A percentile compares a stretch with the other conserved stretches of the same genome.
phyloP scores from a whole-genome alignment of 345 rosid species.

The Geranium brycei region DNA sequence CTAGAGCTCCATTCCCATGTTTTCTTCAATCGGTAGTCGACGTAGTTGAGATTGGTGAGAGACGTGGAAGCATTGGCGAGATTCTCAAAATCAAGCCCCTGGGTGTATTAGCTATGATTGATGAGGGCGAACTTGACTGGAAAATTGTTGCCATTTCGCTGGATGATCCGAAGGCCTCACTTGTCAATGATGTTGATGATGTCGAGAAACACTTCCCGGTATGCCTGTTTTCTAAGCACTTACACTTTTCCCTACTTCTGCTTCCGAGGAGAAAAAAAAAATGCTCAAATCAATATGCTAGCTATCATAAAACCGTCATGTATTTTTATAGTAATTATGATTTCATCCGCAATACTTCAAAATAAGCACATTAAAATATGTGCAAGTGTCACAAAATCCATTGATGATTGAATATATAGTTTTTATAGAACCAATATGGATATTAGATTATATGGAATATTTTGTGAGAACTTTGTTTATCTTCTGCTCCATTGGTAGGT shows the following conservation, averaged over 20 bases:
- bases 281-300: not conserved
- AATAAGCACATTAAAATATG: not conserved
- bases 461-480: too few relatives aligned
- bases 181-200: conserved; percentile 75
- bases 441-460: too few relatives aligned
- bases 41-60: conserved; percentile 87
- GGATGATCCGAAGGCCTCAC: conserved; percentile 91
- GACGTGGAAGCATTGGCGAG: conserved; percentile 54
- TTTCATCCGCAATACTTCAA: not conserved
- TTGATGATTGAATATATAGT: too few relatives aligned
- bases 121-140: conserved; percentile 99
- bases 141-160: conserved; percentile 83
- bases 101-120: conserved; percentile 90
- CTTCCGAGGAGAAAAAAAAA: not conserved
- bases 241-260: not conserved
- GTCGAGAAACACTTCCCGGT: conserved; percentile 93
- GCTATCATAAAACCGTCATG: not conserved
- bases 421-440: too few relatives aligned
- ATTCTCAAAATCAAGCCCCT: conserved; percentile 71
- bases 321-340: not conserved
- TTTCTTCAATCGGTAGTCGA: conserved; percentile 42
- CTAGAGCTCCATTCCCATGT: not conserved
- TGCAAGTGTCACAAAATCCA: too few relatives aligned
- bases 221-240: conserved; percentile 9
- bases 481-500: too few relatives aligned